Percentiles rank a stretch among this genome's conserved stretches.
Evolutionary conservation across 1,284 basidiomycete species (phyloP).

Genomic region (Chondrostereum purpureum): DNA sequence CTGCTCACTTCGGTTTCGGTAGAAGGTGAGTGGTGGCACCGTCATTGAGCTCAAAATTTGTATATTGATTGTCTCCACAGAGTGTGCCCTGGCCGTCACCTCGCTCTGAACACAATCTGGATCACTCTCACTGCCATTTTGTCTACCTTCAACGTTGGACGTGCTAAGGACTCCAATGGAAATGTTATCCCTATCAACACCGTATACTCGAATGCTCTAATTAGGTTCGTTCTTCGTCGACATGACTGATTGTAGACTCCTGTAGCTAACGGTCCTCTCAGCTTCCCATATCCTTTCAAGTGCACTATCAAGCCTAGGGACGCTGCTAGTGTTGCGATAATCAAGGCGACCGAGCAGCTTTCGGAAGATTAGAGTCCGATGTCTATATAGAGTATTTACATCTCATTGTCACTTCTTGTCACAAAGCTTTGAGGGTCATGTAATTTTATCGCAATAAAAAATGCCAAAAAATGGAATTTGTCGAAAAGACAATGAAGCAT

Average conservation of each 20-base stretch:
- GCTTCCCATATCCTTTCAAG: slow-evolving; percentile 5
- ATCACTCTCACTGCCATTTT: slow-evolving; percentile 12
- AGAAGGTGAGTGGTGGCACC: slow-evolving; percentile 3
- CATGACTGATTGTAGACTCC: background rate
- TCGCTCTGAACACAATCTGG: slow-evolving; percentile 10
- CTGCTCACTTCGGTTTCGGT: slow-evolving; percentile 4
- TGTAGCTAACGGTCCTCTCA: no score
- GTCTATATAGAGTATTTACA: no score
- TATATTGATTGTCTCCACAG: slow-evolving; percentile 1
- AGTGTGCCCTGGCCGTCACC: slow-evolving; percentile 11
- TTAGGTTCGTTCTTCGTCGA: background rate
- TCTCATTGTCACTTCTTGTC: no score
- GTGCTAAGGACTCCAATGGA: slow-evolving; percentile 7
- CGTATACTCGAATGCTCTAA: background rate
- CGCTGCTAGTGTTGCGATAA: background rate
- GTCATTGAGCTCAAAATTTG: background rate
- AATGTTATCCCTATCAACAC: slow-evolving; percentile 1
- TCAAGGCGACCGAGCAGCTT: slow-evolving; percentile 4
- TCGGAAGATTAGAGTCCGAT: no score
- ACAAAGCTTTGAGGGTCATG: no score
- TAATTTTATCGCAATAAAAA: no score
- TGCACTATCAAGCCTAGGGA: slow-evolving; percentile 5
- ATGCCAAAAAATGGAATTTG: no score
- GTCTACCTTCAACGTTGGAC: slow-evolving; percentile 10
- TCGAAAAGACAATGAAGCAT: no score